phyloP scores from a whole-genome alignment of 805 yeast genomes.

The Hanseniaspora meyeri region DNA sequence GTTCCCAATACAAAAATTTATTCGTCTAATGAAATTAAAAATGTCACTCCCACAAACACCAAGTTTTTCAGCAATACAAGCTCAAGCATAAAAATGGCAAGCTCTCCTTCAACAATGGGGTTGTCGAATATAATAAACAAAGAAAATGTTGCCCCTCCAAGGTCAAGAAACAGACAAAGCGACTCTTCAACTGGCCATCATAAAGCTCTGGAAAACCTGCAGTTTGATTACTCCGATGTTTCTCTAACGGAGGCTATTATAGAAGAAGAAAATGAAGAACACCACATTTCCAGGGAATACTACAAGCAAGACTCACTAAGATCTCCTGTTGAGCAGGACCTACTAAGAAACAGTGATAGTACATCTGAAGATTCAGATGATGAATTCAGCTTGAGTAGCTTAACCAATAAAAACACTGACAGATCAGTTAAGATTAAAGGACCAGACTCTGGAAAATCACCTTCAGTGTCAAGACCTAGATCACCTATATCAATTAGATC shows the following conservation, averaged over 20 bases:
- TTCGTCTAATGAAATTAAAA: neutral
- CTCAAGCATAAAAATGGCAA: neutral
- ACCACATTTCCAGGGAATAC: neutral
- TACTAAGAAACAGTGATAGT: neutral
- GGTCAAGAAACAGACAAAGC: constrained; percentile 11
- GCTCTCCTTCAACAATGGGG: constrained; percentile 6
- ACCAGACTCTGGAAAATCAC: neutral
- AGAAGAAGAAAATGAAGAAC: constrained; percentile 2
- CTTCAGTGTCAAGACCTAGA: neutral
- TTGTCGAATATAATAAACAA: neutral
- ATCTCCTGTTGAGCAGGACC: constrained; percentile 2
- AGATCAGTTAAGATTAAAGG: constrained; percentile 9
- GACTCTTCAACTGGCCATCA: neutral
- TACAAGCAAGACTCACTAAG: neutral
- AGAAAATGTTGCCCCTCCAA: constrained; percentile 11
- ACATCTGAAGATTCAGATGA: constrained; percentile 1
- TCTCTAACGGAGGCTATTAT: constrained; percentile 6
- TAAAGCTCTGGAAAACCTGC: neutral
- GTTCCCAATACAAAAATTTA: neutral
- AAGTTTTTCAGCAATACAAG: neutral
- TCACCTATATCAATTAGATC: neutral
- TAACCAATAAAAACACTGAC: constrained; percentile 10
- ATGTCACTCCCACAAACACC: neutral
- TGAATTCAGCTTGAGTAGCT: constrained; percentile 1
- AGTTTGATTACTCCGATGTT: neutral